phyloP scores from a whole-genome alignment of 2,329 filamentous ascomycete genomes.

The Botryotinia convoluta region DNA sequence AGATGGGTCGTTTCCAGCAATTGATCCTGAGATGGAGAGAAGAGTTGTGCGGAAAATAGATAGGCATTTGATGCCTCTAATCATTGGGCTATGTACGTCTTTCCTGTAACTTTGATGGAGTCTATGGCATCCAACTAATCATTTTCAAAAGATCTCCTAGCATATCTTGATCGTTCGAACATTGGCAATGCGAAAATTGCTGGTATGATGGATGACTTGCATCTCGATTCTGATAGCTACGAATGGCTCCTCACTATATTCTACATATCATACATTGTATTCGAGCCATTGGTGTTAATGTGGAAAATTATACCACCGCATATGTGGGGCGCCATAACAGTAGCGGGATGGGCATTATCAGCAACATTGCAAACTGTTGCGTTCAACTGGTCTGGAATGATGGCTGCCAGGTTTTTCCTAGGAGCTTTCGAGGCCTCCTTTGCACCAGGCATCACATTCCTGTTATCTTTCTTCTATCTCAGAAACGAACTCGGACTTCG shows the following conservation, averaged over 20 bases:
- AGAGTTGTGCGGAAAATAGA: conserved; percentile 59
- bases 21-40: conserved; percentile 41
- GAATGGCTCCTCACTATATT: conserved; percentile 43
- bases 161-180: conserved; percentile 50
- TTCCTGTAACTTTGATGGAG: not conserved
- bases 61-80: conserved; percentile 49
- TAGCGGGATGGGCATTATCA: conserved; percentile 39
- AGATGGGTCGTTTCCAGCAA: not conserved
- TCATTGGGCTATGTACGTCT: conserved; percentile 26
- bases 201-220: conserved; percentile 51
- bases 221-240: conserved; percentile 45
- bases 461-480: conserved; percentile 49
- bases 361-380: conserved; percentile 47
- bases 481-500: conserved; percentile 64
- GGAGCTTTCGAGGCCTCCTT: conserved; percentile 41
- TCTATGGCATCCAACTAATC: not conserved
- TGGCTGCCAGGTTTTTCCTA: conserved; percentile 41
- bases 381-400: conserved; percentile 38
- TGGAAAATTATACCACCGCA: conserved; percentile 42
- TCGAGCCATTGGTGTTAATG: conserved; percentile 42
- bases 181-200: conserved; percentile 54
- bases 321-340: conserved; percentile 39
- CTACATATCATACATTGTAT: conserved; percentile 43
- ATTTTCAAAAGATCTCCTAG: conserved; percentile 42
- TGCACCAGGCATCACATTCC: conserved; percentile 42